Base-by-base conservation (phyloP, 805 yeast species). In the Kodamaea jinghongensis region DNA sequence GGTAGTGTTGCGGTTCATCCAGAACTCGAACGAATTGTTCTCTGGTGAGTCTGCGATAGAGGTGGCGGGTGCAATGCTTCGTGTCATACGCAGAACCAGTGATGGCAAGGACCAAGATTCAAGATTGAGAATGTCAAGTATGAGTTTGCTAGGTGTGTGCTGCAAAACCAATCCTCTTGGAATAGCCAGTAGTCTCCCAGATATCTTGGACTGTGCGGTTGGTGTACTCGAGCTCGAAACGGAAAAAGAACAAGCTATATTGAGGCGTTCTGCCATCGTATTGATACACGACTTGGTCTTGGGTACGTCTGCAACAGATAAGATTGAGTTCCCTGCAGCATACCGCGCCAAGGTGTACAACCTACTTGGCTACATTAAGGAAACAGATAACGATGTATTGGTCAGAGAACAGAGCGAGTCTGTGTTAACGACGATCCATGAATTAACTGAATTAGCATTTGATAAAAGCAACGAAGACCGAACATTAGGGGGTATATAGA, bases 111-210 rank as follows among this genome's bases (percentile, higher is more conserved):
- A 60, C 14, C 62, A 41, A 3, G 96, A 88, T 46, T 66, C 72
- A 42, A 72, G 81, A 28, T 47, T 89, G 28, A 69, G 97, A 48
- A 81, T 88, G 84, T 90, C 97, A 2, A 77, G 96, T 0, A 75
- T 90, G 79, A 86, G 96, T 0, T 59, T 93, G 10, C 57, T 91
- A n/a, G 96, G 97, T 20, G 64, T 75, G 4, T 66, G 84, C 27
- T 76, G 89, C 51, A 76, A 76, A 46, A 64, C 65, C 1, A 78
- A 79, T 43, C 81, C 89, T 1, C 38, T 61, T 4, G 85, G 83
- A 0, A 50, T 87, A 1, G 29, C 65, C 0, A 52, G 58, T 1
- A 63, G 70, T 42, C 60, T 88, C 8, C 55, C 58, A 1, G 84
- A 81, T 36, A 72, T 83, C 6, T 60, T 86, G 31, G 96, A 89